phyloP scores from a whole-genome alignment of 176 grass and related monocot genomes.

The Avena eriantha region DNA sequence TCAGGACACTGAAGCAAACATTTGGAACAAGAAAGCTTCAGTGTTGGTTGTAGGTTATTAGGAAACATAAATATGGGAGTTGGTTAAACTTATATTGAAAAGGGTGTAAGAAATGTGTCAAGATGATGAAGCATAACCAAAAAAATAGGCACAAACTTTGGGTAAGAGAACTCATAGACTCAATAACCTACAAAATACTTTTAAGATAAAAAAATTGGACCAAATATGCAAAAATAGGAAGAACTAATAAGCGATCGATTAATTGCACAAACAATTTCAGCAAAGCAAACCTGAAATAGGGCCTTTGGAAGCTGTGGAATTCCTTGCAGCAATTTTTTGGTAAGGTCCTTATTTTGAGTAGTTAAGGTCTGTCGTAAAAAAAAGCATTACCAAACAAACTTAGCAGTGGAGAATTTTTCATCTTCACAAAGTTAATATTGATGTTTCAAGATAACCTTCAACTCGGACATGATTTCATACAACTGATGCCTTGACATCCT shows the following conservation, averaged over 20 bases:
- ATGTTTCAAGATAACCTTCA: conserved; percentile 68
- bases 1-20: conserved; percentile 5
- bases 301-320: conserved; percentile 82
- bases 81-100: conserved; percentile 23
- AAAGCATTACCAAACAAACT: conserved; percentile 33
- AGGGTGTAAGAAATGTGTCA: not conserved
- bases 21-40: conserved; percentile 14
- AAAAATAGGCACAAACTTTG: not conserved
- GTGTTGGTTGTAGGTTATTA: not conserved
- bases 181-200: not conserved
- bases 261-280: conserved; percentile 23
- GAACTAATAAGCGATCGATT: conserved; percentile 14
- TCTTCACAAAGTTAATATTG: conserved; percentile 26
- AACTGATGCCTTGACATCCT: conserved; percentile 91
- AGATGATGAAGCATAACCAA: conserved; percentile 13
- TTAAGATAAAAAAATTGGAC: not conserved
- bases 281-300: conserved; percentile 82
- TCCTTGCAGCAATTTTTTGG: conserved; percentile 69
- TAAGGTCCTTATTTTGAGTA: conserved; percentile 73
- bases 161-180: conserved; percentile 4
- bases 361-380: conserved; percentile 57
- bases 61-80: not conserved
- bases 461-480: conserved; percentile 79
- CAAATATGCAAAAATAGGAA: not conserved
- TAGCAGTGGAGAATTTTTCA: conserved; percentile 8